Evolutionary conservation across 2,329 filamentous ascomycete genomes (phyloP).

Genomic region (Aspergillus sp.): DNA sequence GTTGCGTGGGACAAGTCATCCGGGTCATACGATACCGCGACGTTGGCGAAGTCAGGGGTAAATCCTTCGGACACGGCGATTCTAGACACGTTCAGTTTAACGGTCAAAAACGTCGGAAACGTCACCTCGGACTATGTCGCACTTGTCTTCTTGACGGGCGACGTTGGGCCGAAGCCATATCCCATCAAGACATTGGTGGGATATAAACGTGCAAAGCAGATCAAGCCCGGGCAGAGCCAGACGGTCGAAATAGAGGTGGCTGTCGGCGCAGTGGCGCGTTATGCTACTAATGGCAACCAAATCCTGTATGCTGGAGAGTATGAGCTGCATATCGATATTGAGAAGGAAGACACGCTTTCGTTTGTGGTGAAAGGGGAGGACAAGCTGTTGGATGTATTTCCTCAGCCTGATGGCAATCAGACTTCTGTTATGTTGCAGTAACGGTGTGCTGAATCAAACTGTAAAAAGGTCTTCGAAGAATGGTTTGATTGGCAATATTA

Average conservation of each 20-base stretch:
- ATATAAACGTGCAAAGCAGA: conserved; percentile 23
- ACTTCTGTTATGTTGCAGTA: background rate
- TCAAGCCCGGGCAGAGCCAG: conserved; percentile 18
- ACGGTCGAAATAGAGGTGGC: conserved; percentile 28
- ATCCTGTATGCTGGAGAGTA: conserved; percentile 38
- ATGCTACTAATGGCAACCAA: conserved; percentile 29
- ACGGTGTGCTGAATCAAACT: background rate
- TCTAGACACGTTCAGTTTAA: conserved; percentile 27
- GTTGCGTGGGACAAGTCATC: conserved; percentile 1
- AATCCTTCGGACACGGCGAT: background rate
- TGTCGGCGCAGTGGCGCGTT: conserved; percentile 30
- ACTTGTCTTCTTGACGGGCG: conserved; percentile 31
- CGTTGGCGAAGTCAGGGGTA: background rate
- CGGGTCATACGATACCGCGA: conserved; percentile 2
- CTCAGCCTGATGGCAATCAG: background rate
- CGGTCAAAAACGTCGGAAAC: conserved; percentile 32
- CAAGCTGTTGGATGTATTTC: background rate
- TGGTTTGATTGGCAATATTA: background rate
- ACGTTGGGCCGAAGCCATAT: conserved; percentile 33
- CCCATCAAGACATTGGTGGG: conserved; percentile 36
- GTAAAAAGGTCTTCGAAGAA: background rate
- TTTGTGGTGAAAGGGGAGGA: background rate
- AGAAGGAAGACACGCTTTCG: background rate
- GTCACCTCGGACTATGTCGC: conserved; percentile 35
- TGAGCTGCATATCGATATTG: conserved; percentile 5